phyloP scores from a whole-genome alignment of 2,329 filamentous ascomycete species.

The Aspergillus novofumigatus region DNA sequence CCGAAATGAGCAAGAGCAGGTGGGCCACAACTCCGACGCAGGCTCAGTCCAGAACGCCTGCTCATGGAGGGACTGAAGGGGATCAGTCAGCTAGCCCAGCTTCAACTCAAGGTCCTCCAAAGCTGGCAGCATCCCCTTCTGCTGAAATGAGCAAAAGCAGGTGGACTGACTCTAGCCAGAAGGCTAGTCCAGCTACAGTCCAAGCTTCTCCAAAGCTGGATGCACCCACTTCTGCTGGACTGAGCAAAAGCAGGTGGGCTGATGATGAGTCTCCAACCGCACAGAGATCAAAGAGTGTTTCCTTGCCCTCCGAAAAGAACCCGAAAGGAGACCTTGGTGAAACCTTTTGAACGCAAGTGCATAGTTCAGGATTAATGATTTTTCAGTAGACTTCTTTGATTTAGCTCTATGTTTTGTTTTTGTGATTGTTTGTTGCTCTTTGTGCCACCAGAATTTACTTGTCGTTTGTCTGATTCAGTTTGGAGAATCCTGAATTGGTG shows the following conservation, averaged over 20 bases:
- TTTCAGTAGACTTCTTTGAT: background rate
- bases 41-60: background rate
- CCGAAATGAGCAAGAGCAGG: background rate
- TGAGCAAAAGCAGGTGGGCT: background rate
- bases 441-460: background rate
- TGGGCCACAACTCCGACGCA: background rate
- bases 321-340: background rate
- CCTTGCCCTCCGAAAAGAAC: background rate
- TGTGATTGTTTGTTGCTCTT: background rate
- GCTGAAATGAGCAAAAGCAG: too few relatives aligned
- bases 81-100: background rate
- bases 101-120: background rate
- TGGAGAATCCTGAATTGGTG: background rate
- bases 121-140: background rate
- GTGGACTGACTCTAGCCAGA: too few relatives aligned
- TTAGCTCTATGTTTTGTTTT: background rate
- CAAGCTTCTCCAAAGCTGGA: background rate
- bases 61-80: background rate
- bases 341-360: background rate
- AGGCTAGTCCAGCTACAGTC: background rate
- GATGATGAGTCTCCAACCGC: background rate
- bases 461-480: background rate
- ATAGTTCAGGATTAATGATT: background rate
- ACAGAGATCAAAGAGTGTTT: background rate
- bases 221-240: too few relatives aligned